Evolutionary conservation across 2,329 filamentous ascomycete species (phyloP), one percentile per base, ranked within the genome.

Genomic region (Colletotrichum navitas): DNA sequence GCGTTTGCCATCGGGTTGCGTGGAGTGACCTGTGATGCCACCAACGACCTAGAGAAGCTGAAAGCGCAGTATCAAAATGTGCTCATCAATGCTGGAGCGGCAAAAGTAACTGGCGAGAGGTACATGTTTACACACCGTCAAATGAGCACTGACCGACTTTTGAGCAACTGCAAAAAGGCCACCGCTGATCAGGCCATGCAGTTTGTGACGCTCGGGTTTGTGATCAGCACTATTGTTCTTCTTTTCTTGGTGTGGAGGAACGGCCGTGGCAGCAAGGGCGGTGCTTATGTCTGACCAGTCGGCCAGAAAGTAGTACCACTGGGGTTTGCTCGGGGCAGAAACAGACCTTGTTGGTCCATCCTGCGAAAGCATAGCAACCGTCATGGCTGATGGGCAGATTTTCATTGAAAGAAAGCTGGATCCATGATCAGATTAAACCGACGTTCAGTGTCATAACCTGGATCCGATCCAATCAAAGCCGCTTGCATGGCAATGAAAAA

Each of bases 111-210:
- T n/a, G n/a, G n/a, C n/a, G n/a, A n/a, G n/a, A n/a, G n/a, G n/a
- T n/a, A n/a, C n/a, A n/a, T n/a, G n/a, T n/a, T n/a, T n/a, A n/a
- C n/a, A n/a, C n/a, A n/a, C n/a, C n/a, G n/a, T n/a, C n/a, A n/a
- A n/a, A n/a, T n/a, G n/a, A n/a, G n/a, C n/a, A n/a, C n/a, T n/a
- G n/a, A 8, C 2, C 49, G 21, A 18, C 54, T 72, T 5, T 4
- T 67, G 1, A 36, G 29, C 29, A 71, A 45, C 10, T 74, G 73
- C 49, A 59, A 55, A 32, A 71, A 71, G 18, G 71, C 66, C 2
- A 63, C 29, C 0, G 71, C 73, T 21, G 52, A 65, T 4, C 71
- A 74, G 39, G 63, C 71, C 1, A 60, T 74, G 49, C 71, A 73
- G 2, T 73, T 74, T 6, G 71, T 71, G 34, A 66, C 71, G 5